Evolutionary conservation across 2,329 filamentous ascomycete genomes (phyloP), one percentile per base, ranked within the genome.

Genomic region (Akanthomyces lecanii): DNA sequence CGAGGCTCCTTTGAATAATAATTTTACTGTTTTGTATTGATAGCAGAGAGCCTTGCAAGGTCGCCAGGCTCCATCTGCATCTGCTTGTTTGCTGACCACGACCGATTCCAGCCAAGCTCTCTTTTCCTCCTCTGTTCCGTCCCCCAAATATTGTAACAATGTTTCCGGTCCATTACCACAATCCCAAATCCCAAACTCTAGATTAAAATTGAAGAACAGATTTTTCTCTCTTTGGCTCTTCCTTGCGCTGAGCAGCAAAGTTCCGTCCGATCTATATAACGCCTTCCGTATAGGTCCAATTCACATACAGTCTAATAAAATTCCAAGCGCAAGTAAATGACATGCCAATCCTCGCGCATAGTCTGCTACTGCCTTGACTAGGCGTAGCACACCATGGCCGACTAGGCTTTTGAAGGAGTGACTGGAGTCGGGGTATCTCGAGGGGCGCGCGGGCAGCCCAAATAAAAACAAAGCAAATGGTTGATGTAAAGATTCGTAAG

Each of bases 351-450:
- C 11, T 30, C 38, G 12, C 3, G 2, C 18, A 23, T 47, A 23
- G 21, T 47, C 50, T 55, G 38, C 50, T 63, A 63, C 53, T 30
- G 6, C 63, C 45, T 63, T 57, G 66, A 69, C 62, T 48, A 56
- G 58, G 61, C 59, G 58, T 38, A 44, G 61, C 36, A 54, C 28
- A 59, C 33, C 53, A 57, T 14, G 11, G n/a, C 40, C 48, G 52
- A 50, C 52, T 25, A 47, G 60, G 59, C 47, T 23, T 28, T 44
- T 63, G 65, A 69, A 68, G 45, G 68, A 69, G 65, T 67, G 65
- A 68, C 69, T 65, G 48, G 47, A 68, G 69, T 71, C 61, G 65
- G 69, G 69, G 70, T 72, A 72, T 72, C 70, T 69, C 64, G 61
- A 45, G 38, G 25, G 36, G 21, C 18, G 52, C 53, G 36, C 23